Evolutionary conservation across 2,329 filamentous ascomycete genomes (phyloP), one percentile per base, ranked within the genome.

Genomic region (Chaetothyriales sp.): DNA sequence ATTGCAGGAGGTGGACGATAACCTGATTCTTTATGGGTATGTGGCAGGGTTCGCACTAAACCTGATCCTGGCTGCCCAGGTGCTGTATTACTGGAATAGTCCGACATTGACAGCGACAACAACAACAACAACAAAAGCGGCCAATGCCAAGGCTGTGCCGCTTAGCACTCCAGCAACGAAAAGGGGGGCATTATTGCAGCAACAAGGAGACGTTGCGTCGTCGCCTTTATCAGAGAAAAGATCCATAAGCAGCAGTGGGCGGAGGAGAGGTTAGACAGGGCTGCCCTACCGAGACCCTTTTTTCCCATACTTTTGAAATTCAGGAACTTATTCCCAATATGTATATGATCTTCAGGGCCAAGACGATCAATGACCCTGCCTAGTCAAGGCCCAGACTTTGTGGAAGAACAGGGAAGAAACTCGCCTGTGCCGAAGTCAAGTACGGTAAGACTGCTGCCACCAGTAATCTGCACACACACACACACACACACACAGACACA

Each of bases 41-140:
- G 71, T 96, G 50, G 86, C 88, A 6, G 92, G 88, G 25, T 95
- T 95, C 66, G 70, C 74, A n/a, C 78, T 98, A 60, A 98, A 98
- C 68, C 74, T 81, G 52, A 77, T 98, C 51, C 75, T 98, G 52
- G 89, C 89, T 12, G 70, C 76, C 42, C 92, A 98, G 73, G 92
- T 98, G 84, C 65, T 94, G 25, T 94, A 89, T 70, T 96, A 96
- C 74, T 98, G 92, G 92, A 95, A 95, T 63, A 71, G 55, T 44
- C 50, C 53, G n/a, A n/a, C n/a, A n/a, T n/a, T n/a, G n/a, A n/a
- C n/a, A n/a, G n/a, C n/a, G n/a, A n/a, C n/a, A n/a, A n/a, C n/a
- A n/a, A n/a, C n/a, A n/a, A n/a, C n/a, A n/a, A n/a, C n/a, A 12
- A 57, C 59, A 0, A 61, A 57, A 2, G 57, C 57, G 3, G 55